A percentile compares a stretch with the other conserved stretches of the same genome.
Evolutionary conservation across 805 yeast species (phyloP).

Genomic region (Wickerhamiella hasegawae): DNA sequence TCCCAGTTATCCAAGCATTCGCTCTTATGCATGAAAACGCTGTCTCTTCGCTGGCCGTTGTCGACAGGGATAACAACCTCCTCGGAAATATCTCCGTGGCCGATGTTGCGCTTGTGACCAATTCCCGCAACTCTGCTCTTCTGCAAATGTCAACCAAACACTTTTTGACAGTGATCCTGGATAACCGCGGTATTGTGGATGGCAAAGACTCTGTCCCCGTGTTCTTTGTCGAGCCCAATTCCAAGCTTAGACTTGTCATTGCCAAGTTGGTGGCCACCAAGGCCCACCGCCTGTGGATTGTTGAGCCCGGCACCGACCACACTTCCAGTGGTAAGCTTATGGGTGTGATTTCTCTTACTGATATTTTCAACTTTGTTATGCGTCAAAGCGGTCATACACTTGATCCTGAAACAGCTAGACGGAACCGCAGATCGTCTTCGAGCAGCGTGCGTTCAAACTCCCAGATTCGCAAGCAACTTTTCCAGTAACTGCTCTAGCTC

Average conservation of each 20-base stretch:
- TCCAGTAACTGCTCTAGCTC: background rate
- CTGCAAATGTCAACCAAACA: slow-evolving; percentile 72
- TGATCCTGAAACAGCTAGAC: slow-evolving; percentile 78
- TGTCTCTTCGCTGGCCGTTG: slow-evolving; percentile 84
- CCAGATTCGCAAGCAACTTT: slow-evolving; percentile 7
- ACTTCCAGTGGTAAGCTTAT: slow-evolving; percentile 51
- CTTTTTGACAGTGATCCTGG: slow-evolving; percentile 72
- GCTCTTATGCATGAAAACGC: slow-evolving; percentile 68
- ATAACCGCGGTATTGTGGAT: slow-evolving; percentile 78
- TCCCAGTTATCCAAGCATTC: slow-evolving; percentile 71
- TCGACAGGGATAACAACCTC: slow-evolving; percentile 58
- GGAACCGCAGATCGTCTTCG: slow-evolving; percentile 47
- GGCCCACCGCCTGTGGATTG: slow-evolving; percentile 53
- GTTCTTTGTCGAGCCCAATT: slow-evolving; percentile 70
- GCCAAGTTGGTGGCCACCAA: slow-evolving; percentile 93
- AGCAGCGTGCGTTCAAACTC: slow-evolving; percentile 14
- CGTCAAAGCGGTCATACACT: slow-evolving; percentile 51
- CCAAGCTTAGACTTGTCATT: slow-evolving; percentile 73
- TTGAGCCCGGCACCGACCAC: slow-evolving; percentile 19
- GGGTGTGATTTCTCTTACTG: slow-evolving; percentile 88
- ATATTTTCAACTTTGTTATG: slow-evolving; percentile 69
- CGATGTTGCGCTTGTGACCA: slow-evolving; percentile 78
- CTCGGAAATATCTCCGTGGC: slow-evolving; percentile 90
- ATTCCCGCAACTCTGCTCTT: slow-evolving; percentile 71
- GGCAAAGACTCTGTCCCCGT: slow-evolving; percentile 96